Evolutionary conservation across 805 yeast genomes (phyloP).

Genomic region (Hanseniaspora pseudoguilliermondii): DNA sequence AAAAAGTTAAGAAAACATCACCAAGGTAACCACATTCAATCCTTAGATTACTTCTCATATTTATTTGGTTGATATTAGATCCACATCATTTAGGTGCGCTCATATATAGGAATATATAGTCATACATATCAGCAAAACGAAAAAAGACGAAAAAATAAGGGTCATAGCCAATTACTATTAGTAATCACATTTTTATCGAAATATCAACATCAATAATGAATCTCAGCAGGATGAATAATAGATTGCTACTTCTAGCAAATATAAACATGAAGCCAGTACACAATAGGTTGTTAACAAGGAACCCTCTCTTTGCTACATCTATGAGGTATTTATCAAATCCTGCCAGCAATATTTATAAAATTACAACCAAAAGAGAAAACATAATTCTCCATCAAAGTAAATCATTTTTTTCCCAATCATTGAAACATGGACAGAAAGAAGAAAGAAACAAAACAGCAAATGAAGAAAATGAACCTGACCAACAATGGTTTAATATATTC

Average conservation of each 20-base stretch:
- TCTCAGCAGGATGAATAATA: not conserved
- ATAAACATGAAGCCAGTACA: not conserved
- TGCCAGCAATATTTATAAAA: not conserved
- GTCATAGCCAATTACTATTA: no score
- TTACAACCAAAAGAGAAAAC: not conserved
- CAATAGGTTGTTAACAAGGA: not conserved
- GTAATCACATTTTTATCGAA: no score
- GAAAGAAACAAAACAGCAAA: not conserved
- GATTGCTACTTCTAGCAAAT: not conserved
- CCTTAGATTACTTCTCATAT: no score
- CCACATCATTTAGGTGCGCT: no score
- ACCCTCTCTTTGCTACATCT: not conserved
- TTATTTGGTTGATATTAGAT: no score
- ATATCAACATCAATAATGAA: not conserved
- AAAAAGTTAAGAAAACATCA: no score
- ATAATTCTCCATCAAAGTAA: not conserved
- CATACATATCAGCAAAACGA: no score
- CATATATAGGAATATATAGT: no score
- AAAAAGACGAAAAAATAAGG: no score
- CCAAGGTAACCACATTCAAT: no score
- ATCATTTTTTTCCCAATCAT: not conserved
- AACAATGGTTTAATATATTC: conserved; percentile 11
- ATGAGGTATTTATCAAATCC: not conserved
- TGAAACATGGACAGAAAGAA: not conserved
- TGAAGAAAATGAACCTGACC: conserved; percentile 11